These are phyloP conservation scores for Colletotrichum liriopes DNA, from an alignment of 2,329 filamentous ascomycete genomes.

Conservation along the genomic window DNA sequence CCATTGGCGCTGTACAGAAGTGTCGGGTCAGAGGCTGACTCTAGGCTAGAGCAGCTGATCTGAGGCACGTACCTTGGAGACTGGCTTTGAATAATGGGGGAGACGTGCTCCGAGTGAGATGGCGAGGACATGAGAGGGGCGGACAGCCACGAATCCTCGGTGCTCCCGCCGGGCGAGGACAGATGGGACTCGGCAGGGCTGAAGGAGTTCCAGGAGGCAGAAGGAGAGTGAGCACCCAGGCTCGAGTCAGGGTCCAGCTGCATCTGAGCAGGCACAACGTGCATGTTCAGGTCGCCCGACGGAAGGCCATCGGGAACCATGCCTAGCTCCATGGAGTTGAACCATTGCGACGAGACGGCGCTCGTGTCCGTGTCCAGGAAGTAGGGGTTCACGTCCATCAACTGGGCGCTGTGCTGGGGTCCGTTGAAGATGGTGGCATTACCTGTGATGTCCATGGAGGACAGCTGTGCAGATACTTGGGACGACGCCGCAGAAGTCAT, in stretches of 20 bases:
- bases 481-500: conserved; percentile 62
- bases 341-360: conserved; percentile 65
- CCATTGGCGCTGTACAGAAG: conserved; percentile 55
- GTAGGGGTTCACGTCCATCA: conserved; percentile 67
- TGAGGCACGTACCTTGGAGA: conserved; percentile 67
- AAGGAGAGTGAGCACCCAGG: conserved; percentile 65
- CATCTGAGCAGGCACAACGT: conserved; percentile 72
- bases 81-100: conserved; percentile 65
- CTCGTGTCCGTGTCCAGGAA: conserved; percentile 66
- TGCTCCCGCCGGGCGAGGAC: conserved; percentile 40
- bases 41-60: conserved; percentile 40
- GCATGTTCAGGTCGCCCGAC: conserved; percentile 64
- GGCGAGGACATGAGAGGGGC: conserved; percentile 59
- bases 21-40: conserved; percentile 51
- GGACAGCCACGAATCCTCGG: conserved; percentile 48
- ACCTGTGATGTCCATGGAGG: conserved; percentile 68
- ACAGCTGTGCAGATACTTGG: conserved; percentile 65
- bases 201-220: conserved; percentile 60
- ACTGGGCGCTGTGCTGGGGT: conserved; percentile 54
- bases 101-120: conserved; percentile 63
- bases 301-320: conserved; percentile 60
- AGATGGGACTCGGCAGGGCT: conserved; percentile 45
- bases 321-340: conserved; percentile 63
- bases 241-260: conserved; percentile 67
- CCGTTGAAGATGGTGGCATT: conserved; percentile 63